A percentile compares a stretch with the other conserved stretches of the same genome.
These are phyloP conservation scores for Hymenoscyphus albidus DNA, from an alignment of 2,329 filamentous ascomycete genomes.

Conservation along the genomic window DNA sequence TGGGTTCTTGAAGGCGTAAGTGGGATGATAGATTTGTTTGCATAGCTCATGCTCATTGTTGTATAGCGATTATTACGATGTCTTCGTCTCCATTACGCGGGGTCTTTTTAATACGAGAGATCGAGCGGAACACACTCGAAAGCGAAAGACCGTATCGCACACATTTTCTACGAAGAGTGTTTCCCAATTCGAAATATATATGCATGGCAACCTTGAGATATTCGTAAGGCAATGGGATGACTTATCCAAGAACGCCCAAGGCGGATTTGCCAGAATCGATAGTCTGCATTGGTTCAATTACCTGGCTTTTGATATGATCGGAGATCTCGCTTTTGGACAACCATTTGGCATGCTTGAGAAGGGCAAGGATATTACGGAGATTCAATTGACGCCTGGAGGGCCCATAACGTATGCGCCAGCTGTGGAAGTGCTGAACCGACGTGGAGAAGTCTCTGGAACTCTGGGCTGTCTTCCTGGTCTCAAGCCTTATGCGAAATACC, in stretches of 20 bases:
- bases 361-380: slow-evolving; percentile 73
- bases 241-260: slow-evolving; percentile 44
- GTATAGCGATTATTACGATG: slow-evolving; percentile 79
- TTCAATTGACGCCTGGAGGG: slow-evolving; percentile 57
- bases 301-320: slow-evolving; percentile 52
- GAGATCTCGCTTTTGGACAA: slow-evolving; percentile 64
- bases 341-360: slow-evolving; percentile 80
- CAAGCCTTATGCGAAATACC: slow-evolving; percentile 74
- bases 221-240: slow-evolving; percentile 72
- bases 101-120: slow-evolving; percentile 89
- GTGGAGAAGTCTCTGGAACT: slow-evolving; percentile 80
- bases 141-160: slow-evolving; percentile 84
- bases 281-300: slow-evolving; percentile 77
- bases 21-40: neutral
- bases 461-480: slow-evolving; percentile 70
- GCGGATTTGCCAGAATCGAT: slow-evolving; percentile 61
- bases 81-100: slow-evolving; percentile 81
- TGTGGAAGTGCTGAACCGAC: slow-evolving; percentile 82
- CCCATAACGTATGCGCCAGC: slow-evolving; percentile 69
- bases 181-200: slow-evolving; percentile 83
- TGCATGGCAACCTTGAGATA: slow-evolving; percentile 71
- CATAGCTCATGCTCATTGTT: neutral
- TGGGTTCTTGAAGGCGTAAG: slow-evolving; percentile 66
- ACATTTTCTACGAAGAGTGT: slow-evolving; percentile 82
- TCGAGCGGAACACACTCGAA: slow-evolving; percentile 76